phyloP scores from a whole-genome alignment of 805 yeast genomes.

The Candida vaughaniae region DNA sequence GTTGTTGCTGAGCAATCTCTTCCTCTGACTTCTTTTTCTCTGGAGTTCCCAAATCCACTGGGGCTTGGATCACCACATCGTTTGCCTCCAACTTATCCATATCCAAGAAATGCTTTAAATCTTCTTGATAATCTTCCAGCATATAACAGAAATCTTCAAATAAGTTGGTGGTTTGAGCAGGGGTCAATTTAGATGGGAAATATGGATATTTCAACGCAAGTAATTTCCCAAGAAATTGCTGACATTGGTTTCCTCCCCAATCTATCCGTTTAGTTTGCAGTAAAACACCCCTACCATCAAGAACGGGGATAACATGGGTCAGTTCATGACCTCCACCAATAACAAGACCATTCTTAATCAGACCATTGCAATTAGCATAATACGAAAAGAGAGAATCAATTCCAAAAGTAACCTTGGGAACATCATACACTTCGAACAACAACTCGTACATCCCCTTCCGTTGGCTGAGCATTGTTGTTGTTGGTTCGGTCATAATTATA shows the following conservation, averaged over 20 bases:
- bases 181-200: conserved; percentile 73
- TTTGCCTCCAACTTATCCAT: conserved; percentile 61
- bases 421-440: conserved; percentile 78
- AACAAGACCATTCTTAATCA: conserved; percentile 56
- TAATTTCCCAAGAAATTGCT: conserved; percentile 58
- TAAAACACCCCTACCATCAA: conserved; percentile 64
- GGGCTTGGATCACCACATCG: conserved; percentile 83
- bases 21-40: conserved; percentile 77
- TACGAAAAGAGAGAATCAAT: conserved; percentile 80
- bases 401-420: conserved; percentile 75
- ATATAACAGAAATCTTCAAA: conserved; percentile 79
- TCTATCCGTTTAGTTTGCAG: conserved; percentile 76
- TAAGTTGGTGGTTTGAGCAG: conserved; percentile 62
- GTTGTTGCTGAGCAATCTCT: conserved; percentile 74
- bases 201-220: conserved; percentile 84
- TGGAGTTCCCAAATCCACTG: conserved; percentile 60
- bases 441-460: conserved; percentile 76
- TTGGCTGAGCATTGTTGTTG: conserved; percentile 70
- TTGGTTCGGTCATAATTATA: conserved; percentile 72
- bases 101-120: conserved; percentile 55
- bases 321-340: conserved; percentile 81
- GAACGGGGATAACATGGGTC: conserved; percentile 79
- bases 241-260: conserved; percentile 86
- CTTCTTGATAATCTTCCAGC: conserved; percentile 64
- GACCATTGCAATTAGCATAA: conserved; percentile 54